Percentiles rank a stretch among this genome's conserved stretches.
phyloP scores from a whole-genome alignment of 305 asterid genomes.

The Lippia alba region DNA sequence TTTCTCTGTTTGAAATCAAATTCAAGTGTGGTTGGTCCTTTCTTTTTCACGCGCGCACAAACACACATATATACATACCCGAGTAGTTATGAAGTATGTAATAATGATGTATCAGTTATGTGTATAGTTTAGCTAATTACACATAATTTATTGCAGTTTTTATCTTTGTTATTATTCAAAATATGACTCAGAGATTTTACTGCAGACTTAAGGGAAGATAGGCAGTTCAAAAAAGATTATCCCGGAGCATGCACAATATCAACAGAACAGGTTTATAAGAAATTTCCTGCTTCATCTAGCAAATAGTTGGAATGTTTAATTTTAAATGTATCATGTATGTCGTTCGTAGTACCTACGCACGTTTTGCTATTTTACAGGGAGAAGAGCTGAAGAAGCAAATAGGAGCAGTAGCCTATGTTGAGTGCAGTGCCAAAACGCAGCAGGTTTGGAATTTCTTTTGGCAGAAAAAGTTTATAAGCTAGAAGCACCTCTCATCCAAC shows the following conservation, averaged over 20 bases:
- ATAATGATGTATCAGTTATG: no score
- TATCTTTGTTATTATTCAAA: no score
- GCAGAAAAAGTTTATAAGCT: no score
- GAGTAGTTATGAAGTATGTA: neutral
- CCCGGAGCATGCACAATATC: constrained; percentile 85
- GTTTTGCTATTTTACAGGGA: constrained; percentile 48
- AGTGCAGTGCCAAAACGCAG: constrained; percentile 88
- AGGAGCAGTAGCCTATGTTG: constrained; percentile 82
- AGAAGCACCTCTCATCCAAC: no score
- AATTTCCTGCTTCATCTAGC: no score
- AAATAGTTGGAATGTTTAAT: no score
- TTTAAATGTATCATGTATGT: neutral
- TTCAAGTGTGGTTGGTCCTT: constrained; percentile 23
- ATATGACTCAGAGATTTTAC: constrained; percentile 15
- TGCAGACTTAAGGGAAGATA: constrained; percentile 80
- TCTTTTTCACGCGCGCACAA: neutral
- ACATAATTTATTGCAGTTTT: no score
- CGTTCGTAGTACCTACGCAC: neutral
- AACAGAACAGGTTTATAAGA: constrained; percentile 62
- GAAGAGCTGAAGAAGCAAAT: constrained; percentile 85
- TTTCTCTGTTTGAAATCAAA: constrained; percentile 23
- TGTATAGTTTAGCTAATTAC: no score
- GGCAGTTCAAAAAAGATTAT: constrained; percentile 81
- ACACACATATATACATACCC: neutral
- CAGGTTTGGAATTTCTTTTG: constrained; percentile 45